Conservation (phyloP, 2,329 filamentous ascomycete genomes). For the Fusarium phyllophilum region DNA sequence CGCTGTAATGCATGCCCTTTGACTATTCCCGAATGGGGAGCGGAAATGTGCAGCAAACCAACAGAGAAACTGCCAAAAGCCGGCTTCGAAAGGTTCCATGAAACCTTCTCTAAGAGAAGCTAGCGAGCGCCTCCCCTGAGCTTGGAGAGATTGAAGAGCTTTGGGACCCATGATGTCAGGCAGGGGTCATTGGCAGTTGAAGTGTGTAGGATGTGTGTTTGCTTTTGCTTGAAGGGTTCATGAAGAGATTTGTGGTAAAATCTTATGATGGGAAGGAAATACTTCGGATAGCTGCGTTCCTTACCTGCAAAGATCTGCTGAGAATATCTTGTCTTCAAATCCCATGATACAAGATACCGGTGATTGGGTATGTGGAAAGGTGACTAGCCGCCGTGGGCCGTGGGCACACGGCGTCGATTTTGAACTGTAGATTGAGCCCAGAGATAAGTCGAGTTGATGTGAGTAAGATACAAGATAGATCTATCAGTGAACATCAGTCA, state of each 20-base stretch:
- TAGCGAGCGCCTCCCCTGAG: slow-evolving; percentile 33
- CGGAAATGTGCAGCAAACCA: slow-evolving; percentile 14
- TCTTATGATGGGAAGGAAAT: neutral
- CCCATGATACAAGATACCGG: neutral
- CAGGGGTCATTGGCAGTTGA: slow-evolving; percentile 22
- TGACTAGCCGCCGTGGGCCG: slow-evolving; percentile 19
- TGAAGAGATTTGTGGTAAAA: neutral
- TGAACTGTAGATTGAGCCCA: slow-evolving; percentile 28
- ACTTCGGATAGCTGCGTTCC: slow-evolving; percentile 5
- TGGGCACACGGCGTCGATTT: slow-evolving; percentile 19
- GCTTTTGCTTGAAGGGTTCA: slow-evolving; percentile 10
- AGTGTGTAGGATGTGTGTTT: neutral
- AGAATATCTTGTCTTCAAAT: slow-evolving; percentile 1
- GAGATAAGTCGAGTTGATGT: neutral
- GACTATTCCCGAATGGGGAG: slow-evolving; percentile 3
- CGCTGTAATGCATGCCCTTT: slow-evolving; percentile 11
- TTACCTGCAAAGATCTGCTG: slow-evolving; percentile 10
- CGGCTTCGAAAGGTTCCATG: slow-evolving; percentile 39
- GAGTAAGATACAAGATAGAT: neutral
- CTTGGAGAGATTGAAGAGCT: slow-evolving; percentile 32
- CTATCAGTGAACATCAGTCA: neutral
- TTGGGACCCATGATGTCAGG: slow-evolving; percentile 38
- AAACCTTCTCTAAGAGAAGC: slow-evolving; percentile 39
- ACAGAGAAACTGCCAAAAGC: slow-evolving; percentile 2
- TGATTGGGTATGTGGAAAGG: slow-evolving; percentile 6